Conservation (phyloP, 1,284 basidiomycete genomes). For the Agaricales sp. region DNA sequence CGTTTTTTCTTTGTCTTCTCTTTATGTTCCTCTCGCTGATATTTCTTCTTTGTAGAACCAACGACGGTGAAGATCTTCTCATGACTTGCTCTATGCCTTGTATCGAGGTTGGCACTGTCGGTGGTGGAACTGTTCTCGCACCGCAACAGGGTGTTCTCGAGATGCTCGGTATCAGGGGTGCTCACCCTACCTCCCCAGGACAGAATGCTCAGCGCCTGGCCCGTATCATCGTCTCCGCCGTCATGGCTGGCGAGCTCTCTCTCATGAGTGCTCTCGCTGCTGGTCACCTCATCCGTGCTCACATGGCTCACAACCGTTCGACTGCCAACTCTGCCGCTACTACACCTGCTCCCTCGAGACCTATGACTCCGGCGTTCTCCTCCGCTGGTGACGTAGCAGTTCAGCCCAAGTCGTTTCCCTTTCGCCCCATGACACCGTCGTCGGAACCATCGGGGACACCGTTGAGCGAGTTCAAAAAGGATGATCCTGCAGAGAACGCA, state of each 20-base stretch:
- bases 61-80: slow-evolving; percentile 84
- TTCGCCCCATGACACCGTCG: background rate
- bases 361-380: slow-evolving; percentile 41
- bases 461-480: background rate
- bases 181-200: slow-evolving; percentile 76
- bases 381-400: background rate
- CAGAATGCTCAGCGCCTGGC: slow-evolving; percentile 83
- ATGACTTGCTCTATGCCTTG: slow-evolving; percentile 93
- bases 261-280: slow-evolving; percentile 86
- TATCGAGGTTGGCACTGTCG: slow-evolving; percentile 94
- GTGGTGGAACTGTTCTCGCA: slow-evolving; percentile 86
- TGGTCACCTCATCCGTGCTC: slow-evolving; percentile 84
- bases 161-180: slow-evolving; percentile 84
- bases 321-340: slow-evolving; percentile 54
- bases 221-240: slow-evolving; percentile 77
- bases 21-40: slow-evolving; percentile 3
- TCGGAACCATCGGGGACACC: background rate
- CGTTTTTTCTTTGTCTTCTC: slow-evolving; percentile 30
- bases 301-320: slow-evolving; percentile 78
- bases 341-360: slow-evolving; percentile 55
- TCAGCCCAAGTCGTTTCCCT: background rate
- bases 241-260: slow-evolving; percentile 93
- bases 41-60: slow-evolving; percentile 41
- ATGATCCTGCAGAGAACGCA: background rate
- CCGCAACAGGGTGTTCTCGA: slow-evolving; percentile 89